Evolutionary conservation across 169 alveolate genomes (phyloP).

Genomic region (Plasmodium cynomolgi): DNA sequence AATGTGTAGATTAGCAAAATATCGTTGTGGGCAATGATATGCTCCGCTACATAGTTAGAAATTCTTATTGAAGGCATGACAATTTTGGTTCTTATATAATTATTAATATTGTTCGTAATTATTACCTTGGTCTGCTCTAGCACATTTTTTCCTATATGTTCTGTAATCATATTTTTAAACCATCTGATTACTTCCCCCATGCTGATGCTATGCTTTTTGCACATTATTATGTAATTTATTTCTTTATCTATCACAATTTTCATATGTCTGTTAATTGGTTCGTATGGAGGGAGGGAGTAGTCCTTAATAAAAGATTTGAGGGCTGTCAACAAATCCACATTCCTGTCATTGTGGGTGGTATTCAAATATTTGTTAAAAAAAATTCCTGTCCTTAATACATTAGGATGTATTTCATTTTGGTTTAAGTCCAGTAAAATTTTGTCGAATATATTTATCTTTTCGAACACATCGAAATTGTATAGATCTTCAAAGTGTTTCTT

Average conservation of each 20-base stretch:
- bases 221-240: constrained; percentile 77
- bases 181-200: constrained; percentile 83
- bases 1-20: constrained; percentile 68
- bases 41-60: constrained; percentile 57
- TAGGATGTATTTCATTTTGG: constrained; percentile 79
- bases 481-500: constrained; percentile 21
- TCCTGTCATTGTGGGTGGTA: constrained; percentile 78
- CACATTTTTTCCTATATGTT: constrained; percentile 53
- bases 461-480: constrained; percentile 51
- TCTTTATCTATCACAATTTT: constrained; percentile 79
- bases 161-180: constrained; percentile 76
- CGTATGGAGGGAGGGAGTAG: constrained; percentile 80
- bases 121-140: constrained; percentile 65
- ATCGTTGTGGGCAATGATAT: constrained; percentile 36
- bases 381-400: constrained; percentile 80
- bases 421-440: constrained; percentile 69
- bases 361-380: constrained; percentile 76
- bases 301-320: constrained; percentile 79
- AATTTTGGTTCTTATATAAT: constrained; percentile 70
- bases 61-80: constrained; percentile 61
- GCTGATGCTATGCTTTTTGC: constrained; percentile 80
- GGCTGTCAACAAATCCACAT: constrained; percentile 77
- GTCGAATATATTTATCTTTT: constrained; percentile 69
- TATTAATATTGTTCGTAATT: constrained; percentile 61
- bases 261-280: constrained; percentile 78